Evolutionary conservation across 176 grass and related monocot species (phyloP).

Genomic region (Oryza rufipogon): DNA sequence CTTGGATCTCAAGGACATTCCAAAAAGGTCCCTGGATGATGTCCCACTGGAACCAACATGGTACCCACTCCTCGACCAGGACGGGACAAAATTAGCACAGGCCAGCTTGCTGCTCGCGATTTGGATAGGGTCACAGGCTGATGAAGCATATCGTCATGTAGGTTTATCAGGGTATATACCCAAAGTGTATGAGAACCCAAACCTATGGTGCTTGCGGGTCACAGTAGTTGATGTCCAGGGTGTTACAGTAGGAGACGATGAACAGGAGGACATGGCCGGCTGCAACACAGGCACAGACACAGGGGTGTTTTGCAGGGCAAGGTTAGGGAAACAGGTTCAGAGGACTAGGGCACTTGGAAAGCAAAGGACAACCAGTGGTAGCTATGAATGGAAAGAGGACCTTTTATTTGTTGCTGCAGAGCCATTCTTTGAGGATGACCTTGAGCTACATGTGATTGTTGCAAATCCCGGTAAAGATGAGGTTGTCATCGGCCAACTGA

Average conservation of each 20-base stretch:
- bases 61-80: conserved; percentile 39
- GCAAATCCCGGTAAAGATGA: not conserved
- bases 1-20: conserved; percentile 39
- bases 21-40: conserved; percentile 27
- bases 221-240: not conserved
- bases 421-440: conserved; percentile 21
- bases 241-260: too few species aligned
- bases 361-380: not conserved
- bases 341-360: not conserved
- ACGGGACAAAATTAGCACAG: not conserved
- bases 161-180: not conserved
- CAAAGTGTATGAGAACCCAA: not conserved
- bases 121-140: conserved; percentile 52
- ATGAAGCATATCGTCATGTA: conserved; percentile 30
- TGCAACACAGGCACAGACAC: too few species aligned
- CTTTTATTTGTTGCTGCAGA: conserved; percentile 37
- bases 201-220: not conserved
- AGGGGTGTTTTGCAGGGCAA: conserved; percentile 1
- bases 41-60: conserved; percentile 40
- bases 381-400: conserved; percentile 35
- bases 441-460: too few species aligned
- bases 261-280: too few species aligned
- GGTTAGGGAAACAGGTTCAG: conserved; percentile 11
- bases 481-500: not conserved
- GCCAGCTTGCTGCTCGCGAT: conserved; percentile 47